A percentile compares a stretch with the other conserved stretches of the same genome.
These are phyloP conservation scores for Amanita polypyramis DNA, from an alignment of 768 basidiomycete genomes.

Conservation along the genomic window DNA sequence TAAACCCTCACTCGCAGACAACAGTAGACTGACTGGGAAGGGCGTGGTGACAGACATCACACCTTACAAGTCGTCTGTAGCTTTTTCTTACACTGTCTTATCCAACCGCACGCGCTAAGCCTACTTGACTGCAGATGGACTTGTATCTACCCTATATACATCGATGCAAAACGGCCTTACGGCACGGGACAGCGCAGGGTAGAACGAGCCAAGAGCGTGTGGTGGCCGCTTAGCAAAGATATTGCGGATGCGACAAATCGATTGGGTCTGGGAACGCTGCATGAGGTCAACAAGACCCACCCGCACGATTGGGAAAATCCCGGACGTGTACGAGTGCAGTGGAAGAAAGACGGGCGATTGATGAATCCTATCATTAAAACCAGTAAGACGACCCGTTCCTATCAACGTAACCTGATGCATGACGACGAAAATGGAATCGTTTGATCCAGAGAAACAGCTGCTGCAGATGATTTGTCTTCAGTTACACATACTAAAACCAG, in stretches of 20 bases:
- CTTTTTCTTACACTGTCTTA: conserved; percentile 3
- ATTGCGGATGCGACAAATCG: conserved; percentile 77
- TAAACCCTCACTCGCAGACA: conserved; percentile 15
- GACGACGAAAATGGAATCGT: not conserved
- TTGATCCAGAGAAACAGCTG: conserved; percentile 59
- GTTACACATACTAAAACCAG: conserved; percentile 65
- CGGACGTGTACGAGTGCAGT: conserved; percentile 86
- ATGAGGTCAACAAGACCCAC: conserved; percentile 86
- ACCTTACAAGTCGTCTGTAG: conserved; percentile 70
- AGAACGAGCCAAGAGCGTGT: conserved; percentile 64
- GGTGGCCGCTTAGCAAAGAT: conserved; percentile 94
- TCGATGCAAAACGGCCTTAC: conserved; percentile 90
- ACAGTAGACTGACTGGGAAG: conserved; percentile 16
- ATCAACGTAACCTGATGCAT: not conserved
- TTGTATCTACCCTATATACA: conserved; percentile 92
- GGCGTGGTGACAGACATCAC: conserved; percentile 60
- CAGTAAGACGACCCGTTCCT: conserved; percentile 37
- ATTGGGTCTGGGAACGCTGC: conserved; percentile 70
- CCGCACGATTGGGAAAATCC: conserved; percentile 99
- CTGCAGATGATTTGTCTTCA: conserved; percentile 65
- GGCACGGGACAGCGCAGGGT: conserved; percentile 78
- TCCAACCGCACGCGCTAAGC: no score
- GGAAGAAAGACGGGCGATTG: conserved; percentile 70
- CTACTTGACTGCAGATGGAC: conserved; percentile 90
- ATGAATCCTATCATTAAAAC: conserved; percentile 63